phyloP scores from a whole-genome alignment of 768 basidiomycete genomes.

The Hemileccinum rubropunctum region DNA sequence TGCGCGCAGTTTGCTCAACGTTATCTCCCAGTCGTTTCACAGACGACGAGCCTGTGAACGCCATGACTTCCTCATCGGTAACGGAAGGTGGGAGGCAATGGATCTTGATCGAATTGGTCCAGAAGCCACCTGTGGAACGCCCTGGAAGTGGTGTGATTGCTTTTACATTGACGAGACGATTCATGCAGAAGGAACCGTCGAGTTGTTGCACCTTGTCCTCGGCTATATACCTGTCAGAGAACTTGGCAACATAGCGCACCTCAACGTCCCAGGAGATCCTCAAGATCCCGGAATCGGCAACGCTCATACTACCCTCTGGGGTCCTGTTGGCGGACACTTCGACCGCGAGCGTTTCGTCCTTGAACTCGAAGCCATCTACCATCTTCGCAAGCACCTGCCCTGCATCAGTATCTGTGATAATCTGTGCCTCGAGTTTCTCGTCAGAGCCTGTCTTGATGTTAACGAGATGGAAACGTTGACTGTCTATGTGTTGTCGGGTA shows the following conservation, averaged over 20 bases:
- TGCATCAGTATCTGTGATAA: constrained; percentile 40
- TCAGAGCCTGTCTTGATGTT: constrained; percentile 28
- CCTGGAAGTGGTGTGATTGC: constrained; percentile 39
- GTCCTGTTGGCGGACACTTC: constrained; percentile 36
- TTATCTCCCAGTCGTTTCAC: constrained; percentile 21
- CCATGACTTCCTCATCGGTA: constrained; percentile 17
- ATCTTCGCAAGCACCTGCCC: constrained; percentile 39
- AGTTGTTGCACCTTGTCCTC: too few species aligned
- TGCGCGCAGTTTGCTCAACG: constrained; percentile 10
- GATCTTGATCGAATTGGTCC: constrained; percentile 38
- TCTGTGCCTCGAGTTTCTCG: constrained; percentile 33
- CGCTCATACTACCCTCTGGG: constrained; percentile 41
- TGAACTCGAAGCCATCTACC: constrained; percentile 47
- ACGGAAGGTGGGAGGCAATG: constrained; percentile 32
- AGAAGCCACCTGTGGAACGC: constrained; percentile 18
- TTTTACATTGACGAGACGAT: constrained; percentile 41
- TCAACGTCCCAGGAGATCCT: constrained; percentile 43
- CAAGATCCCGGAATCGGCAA: constrained; percentile 35
- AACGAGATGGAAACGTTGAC: neutral
- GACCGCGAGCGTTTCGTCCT: constrained; percentile 38
- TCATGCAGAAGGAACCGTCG: too few species aligned
- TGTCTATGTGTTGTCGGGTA: constrained; percentile 41
- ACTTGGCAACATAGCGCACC: constrained; percentile 38
- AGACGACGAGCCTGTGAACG: constrained; percentile 25
- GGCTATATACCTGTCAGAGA: constrained; percentile 15